phyloP scores from a whole-genome alignment of 2,329 filamentous ascomycete species.

The Aspergillus ochraceoroseus region DNA sequence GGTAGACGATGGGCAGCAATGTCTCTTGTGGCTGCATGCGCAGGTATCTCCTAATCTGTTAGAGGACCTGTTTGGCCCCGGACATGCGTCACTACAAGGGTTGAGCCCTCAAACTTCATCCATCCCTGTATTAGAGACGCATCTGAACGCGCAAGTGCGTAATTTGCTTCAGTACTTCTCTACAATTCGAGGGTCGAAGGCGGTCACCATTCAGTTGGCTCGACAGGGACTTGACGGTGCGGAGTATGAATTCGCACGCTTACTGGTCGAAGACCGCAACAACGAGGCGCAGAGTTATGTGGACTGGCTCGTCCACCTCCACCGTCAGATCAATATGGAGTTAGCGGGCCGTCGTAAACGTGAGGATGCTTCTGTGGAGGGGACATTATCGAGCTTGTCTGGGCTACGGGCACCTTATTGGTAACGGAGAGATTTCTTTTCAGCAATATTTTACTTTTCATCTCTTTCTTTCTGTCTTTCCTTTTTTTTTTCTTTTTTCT shows the following conservation, averaged over 20 bases:
- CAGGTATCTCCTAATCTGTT: conserved; percentile 91
- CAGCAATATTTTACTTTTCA: too few species aligned
- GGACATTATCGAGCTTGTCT: conserved; percentile 44
- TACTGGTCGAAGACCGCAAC: conserved; percentile 90
- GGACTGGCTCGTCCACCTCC: conserved; percentile 94
- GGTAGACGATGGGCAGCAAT: conserved; percentile 89
- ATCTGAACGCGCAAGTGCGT: conserved; percentile 88
- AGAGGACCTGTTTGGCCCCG: conserved; percentile 81
- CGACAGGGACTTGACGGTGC: conserved; percentile 89
- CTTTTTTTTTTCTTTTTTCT: conserved; percentile 3
- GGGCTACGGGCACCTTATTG: conserved; percentile 46
- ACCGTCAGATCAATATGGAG: conserved; percentile 89
- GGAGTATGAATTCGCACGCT: conserved; percentile 90
- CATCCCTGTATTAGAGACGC: conserved; percentile 80
- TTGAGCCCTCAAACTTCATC: conserved; percentile 77
- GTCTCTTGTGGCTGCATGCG: conserved; percentile 85
- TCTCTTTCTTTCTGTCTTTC: conserved; percentile 7
- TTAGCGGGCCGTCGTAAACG: conserved; percentile 50
- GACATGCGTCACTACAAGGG: conserved; percentile 62
- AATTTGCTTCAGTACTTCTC: conserved; percentile 88
- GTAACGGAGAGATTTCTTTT: conserved; percentile 26
- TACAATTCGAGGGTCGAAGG: conserved; percentile 76
- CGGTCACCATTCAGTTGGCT: conserved; percentile 81
- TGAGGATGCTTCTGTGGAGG: conserved; percentile 42
- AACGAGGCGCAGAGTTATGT: conserved; percentile 98